These are phyloP conservation scores for Myxozyma sirexii DNA, from an alignment of 805 yeast genomes.

Conservation along the genomic window DNA sequence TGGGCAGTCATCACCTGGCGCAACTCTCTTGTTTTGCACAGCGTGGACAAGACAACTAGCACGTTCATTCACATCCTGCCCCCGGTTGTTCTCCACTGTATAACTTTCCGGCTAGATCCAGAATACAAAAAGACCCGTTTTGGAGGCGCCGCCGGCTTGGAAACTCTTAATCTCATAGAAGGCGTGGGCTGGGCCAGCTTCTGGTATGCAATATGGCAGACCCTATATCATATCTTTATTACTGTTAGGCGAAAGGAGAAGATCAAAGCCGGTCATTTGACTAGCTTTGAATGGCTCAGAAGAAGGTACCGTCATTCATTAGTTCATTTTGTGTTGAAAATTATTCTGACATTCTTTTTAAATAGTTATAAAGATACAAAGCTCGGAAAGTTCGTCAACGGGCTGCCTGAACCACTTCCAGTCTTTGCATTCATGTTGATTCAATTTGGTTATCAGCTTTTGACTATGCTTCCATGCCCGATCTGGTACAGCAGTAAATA, in stretches of 20 bases:
- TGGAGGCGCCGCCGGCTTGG: conserved; percentile 74
- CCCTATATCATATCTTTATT: conserved; percentile 85
- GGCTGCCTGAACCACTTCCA: conserved; percentile 84
- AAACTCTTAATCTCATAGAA: conserved; percentile 69
- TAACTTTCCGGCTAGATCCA: conserved; percentile 56
- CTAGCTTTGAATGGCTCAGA: conserved; percentile 84
- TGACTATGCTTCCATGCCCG: conserved; percentile 87
- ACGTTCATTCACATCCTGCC: conserved; percentile 91
- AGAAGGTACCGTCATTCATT: conserved; percentile 51
- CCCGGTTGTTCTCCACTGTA: conserved; percentile 81
- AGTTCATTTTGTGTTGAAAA: too few species aligned
- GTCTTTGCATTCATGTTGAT: conserved; percentile 80
- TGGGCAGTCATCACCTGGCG: conserved; percentile 97
- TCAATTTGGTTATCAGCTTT: conserved; percentile 83
- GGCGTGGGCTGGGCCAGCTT: conserved; percentile 79
- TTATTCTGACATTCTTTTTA: background rate
- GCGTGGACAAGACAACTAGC: conserved; percentile 88
- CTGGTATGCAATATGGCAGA: conserved; percentile 88
- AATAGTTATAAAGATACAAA: conserved; percentile 55
- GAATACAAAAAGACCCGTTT: conserved; percentile 59
- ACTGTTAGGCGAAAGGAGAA: conserved; percentile 77
- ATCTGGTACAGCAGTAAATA: conserved; percentile 75
- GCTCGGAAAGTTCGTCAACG: conserved; percentile 76
- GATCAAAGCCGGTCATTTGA: conserved; percentile 81
- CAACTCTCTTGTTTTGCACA: conserved; percentile 87